Base-by-base conservation (phyloP, 129 eudicot genomes). In the Flaveria trinervia region DNA sequence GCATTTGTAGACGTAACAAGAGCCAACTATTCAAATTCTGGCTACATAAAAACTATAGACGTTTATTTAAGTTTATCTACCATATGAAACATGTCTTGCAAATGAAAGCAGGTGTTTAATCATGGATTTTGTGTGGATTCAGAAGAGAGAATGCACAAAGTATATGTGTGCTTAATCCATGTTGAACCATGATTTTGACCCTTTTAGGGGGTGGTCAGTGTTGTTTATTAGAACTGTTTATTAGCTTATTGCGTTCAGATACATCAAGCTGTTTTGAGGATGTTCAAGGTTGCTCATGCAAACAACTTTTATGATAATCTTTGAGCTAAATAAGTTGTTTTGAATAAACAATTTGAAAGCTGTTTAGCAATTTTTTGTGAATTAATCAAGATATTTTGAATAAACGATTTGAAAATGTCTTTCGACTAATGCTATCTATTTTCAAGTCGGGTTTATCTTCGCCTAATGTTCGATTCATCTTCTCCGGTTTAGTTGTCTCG, bases 31-130 rank as follows among this genome's bases (percentile, higher is more conserved):
- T 55, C 54, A 36, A 66, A 41, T 18, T 52, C 15, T 9, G 33
- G 67, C 49, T 48, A 26, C 79, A 48, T 75, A 52, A 26, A 48
- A 17, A 17, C 50, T 64, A n/a, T 62, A 75, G 72, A 75, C 68
- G 18, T 48, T 18, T 76, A 16, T 65, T 10, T 28, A 33, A 36
- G 55, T 65, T 65, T 51, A 51, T 76, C 23, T 8, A 66, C 22
- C 28, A 2, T 76, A 12, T 76, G 73, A 50, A 65, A 48, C 79
- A 48, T 25, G 18, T 74, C 22, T 72, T 18, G n/a, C 41, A 45
- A 45, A 45, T 45, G 13, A 45, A 45, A 45, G 50, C 9, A 9
- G 8, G 50, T 45, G 50, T 6, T 45, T 45, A 45, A 3, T 45
- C 13, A 9, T 36, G 13, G 3, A 4, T 30, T 45, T 2, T 45